phyloP scores from a whole-genome alignment of 2,329 filamentous ascomycete genomes.

The Thelonectria blattea region DNA sequence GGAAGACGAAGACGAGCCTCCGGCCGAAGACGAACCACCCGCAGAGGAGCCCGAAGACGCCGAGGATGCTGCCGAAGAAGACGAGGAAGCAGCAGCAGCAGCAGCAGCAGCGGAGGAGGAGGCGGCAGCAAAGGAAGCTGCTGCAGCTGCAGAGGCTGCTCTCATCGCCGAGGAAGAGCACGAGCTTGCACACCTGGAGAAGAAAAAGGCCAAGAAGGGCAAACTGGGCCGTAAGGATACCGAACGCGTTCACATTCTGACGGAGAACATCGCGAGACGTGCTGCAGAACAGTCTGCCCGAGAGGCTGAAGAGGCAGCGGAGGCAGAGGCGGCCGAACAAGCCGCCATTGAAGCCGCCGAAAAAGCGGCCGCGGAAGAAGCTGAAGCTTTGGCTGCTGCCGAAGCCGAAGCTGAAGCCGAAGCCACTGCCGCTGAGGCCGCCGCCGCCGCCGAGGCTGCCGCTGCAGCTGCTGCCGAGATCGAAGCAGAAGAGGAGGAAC shows the following conservation, averaged over 20 bases:
- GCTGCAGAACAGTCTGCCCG: constrained; percentile 19
- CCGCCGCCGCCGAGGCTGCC: constrained; percentile 21
- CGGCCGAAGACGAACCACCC: constrained; percentile 40
- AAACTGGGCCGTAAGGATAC: constrained; percentile 24
- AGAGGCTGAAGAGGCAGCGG: constrained; percentile 23
- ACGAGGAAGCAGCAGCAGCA: constrained; percentile 39
- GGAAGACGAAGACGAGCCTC: constrained; percentile 16
- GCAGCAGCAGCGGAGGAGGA: too few relatives aligned
- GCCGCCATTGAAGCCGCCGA: constrained; percentile 29
- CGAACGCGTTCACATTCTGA: constrained; percentile 17
- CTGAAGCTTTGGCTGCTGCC: constrained; percentile 36
- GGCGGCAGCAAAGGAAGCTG: constrained; percentile 31
- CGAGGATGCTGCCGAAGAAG: constrained; percentile 35
- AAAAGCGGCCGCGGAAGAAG: constrained; percentile 26
- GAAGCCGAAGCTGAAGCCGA: constrained; percentile 17
- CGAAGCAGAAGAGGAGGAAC: constrained; percentile 16
- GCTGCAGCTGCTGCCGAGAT: constrained; percentile 16
- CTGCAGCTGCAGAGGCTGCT: constrained; percentile 22
- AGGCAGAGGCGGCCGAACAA: constrained; percentile 31
- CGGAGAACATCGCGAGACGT: constrained; percentile 13
- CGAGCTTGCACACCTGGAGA: constrained; percentile 48
- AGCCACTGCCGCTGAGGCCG: constrained; percentile 34
- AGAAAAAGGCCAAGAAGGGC: constrained; percentile 43
- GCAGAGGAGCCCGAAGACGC: constrained; percentile 31
- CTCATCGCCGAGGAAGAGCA: constrained; percentile 44